These are phyloP conservation scores for Solanum chaucha DNA, from an alignment of 257 asterid genomes.

Conservation along the genomic window DNA sequence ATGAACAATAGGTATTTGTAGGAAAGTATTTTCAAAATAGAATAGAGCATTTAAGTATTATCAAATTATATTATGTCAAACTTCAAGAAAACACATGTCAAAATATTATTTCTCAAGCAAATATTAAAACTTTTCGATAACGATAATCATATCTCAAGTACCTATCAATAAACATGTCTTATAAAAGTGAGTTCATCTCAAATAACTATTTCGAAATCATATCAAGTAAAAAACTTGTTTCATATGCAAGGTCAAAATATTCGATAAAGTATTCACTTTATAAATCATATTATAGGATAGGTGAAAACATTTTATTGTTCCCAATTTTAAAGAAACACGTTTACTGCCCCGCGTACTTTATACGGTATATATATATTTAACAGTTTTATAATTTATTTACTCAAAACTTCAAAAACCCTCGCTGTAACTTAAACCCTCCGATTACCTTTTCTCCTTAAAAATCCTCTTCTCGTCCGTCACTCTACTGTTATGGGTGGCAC, in stretches of 20 bases:
- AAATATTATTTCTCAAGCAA: neutral
- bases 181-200: neutral
- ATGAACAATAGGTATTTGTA: neutral
- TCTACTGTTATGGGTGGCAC: conserved; percentile 22
- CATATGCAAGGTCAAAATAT: too few species aligned
- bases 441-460: neutral
- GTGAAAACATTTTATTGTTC: neutral
- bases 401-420: conserved; percentile 10
- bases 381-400: neutral
- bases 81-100: neutral
- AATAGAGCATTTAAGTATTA: neutral
- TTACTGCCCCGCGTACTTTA: neutral
- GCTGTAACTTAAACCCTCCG: conserved; percentile 17
- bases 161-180: neutral
- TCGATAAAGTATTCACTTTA: neutral
- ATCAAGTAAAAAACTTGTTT: neutral
- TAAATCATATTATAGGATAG: neutral
- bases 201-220: neutral
- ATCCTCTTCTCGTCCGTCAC: neutral
- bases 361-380: neutral
- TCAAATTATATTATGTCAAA: neutral
- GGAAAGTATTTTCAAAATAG: neutral
- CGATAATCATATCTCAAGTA: neutral
- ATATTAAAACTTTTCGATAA: too few species aligned
- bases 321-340: neutral